Percentiles rank a stretch among this genome's conserved stretches.
Conservation (phyloP, 768 basidiomycete genomes). For the Mrakia gelida region DNA sequence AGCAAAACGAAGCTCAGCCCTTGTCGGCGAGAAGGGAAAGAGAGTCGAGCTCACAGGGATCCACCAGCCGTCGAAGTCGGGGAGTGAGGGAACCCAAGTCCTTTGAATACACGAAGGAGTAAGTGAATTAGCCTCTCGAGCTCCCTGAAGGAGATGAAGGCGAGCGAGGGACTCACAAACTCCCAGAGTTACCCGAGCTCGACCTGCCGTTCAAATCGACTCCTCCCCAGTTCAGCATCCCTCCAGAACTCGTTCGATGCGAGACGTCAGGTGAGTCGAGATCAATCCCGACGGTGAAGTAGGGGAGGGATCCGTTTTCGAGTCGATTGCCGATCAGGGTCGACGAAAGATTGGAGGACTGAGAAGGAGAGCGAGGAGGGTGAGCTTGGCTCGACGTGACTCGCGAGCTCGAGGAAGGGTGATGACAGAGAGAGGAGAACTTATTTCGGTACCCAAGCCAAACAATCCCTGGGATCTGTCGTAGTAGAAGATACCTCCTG, state of each 20-base stretch:
- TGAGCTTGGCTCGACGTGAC: background rate
- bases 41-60: background rate
- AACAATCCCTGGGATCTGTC: background rate
- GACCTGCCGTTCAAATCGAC: background rate
- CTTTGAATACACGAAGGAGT: no score
- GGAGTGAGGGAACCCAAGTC: no score
- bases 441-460: background rate
- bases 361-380: background rate
- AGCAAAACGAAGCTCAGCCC: background rate
- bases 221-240: background rate
- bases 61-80: no score
- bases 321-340: background rate
- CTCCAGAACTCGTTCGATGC: background rate
- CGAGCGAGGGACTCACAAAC: no score
- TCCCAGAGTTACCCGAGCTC: no score
- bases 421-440: background rate
- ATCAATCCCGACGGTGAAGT: background rate
- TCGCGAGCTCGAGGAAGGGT: no score
- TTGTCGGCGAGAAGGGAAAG: background rate
- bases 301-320: background rate
- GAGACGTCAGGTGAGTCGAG: background rate
- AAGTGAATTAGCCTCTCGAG: no score
- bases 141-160: no score
- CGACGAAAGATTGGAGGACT: background rate
- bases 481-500: background rate